A percentile compares a stretch with the other conserved stretches of the same genome.
These are phyloP conservation scores for Coemansia sp. DNA, from an alignment of 192 early-diverging fungal genomes.

Conservation along the genomic window DNA sequence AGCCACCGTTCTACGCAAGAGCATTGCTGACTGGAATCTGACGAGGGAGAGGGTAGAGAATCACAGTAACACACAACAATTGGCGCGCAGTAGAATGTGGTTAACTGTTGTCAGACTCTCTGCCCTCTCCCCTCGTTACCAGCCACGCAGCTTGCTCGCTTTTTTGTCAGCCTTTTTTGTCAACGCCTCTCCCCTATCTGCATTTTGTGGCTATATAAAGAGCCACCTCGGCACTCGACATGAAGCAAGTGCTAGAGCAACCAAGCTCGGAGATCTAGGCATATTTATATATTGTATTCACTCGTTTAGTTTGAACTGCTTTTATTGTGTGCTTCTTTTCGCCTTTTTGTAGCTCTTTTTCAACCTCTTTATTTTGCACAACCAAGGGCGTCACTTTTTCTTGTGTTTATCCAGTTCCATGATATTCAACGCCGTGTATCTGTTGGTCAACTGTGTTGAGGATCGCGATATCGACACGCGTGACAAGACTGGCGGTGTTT, in stretches of 20 bases:
- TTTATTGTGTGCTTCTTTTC: neutral
- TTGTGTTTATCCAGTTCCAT: neutral
- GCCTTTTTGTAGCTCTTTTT: neutral
- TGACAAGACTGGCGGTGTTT: constrained; percentile 37
- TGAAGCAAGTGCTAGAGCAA: neutral
- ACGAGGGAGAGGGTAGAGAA: neutral
- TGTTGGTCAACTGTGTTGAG: constrained; percentile 18
- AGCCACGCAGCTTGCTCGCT: neutral
- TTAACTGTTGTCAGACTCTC: neutral
- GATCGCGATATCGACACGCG: constrained; percentile 48
- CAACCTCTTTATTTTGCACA: neutral
- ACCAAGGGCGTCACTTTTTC: neutral
- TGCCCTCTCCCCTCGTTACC: neutral
- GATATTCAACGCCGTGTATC: constrained; percentile 5
- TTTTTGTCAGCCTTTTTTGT: neutral
- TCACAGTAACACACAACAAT: constrained; percentile 5
- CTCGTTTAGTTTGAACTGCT: neutral
- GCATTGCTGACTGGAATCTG: neutral
- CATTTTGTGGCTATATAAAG: neutral
- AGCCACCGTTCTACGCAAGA: neutral
- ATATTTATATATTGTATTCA: neutral
- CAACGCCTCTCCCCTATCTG: neutral
- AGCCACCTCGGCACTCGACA: neutral
- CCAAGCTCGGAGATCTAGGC: neutral
- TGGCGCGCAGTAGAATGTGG: constrained; percentile 3